phyloP scores from a whole-genome alignment of 306 rosid species.

The Cucumis melo region DNA sequence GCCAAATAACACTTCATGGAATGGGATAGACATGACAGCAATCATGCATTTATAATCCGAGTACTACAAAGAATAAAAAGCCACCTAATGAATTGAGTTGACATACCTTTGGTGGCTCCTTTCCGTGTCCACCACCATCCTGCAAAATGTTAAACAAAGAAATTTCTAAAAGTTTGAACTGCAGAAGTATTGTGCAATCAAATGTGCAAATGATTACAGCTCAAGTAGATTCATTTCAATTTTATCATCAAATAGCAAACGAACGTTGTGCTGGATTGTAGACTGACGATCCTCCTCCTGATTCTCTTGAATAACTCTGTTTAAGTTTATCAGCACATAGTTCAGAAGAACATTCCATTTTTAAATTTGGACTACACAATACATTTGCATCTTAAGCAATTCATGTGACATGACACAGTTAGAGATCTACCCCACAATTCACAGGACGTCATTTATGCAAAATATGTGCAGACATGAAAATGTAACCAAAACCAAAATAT shows the following conservation, averaged over 20 bases:
- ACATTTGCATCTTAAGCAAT: not conserved
- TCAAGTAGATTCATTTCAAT: not conserved
- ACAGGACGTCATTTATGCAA: not conserved
- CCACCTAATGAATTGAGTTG: not conserved
- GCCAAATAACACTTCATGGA: not conserved
- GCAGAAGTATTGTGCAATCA: not conserved
- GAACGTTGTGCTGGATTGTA: not conserved
- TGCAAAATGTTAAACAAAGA: not conserved
- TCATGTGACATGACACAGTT: not conserved
- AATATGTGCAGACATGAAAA: not conserved
- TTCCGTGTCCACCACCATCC: not conserved
- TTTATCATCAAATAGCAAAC: not conserved
- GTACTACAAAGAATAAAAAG: not conserved
- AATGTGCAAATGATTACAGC: not conserved
- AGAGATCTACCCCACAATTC: not conserved
- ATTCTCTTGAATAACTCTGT: not conserved
- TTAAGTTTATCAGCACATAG: not conserved
- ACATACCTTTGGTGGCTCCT: conserved; percentile 2
- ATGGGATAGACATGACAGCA: conserved; percentile 2
- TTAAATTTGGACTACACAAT: not conserved
- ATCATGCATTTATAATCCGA: not conserved
- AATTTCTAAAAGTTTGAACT: not conserved
- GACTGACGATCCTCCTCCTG: not conserved
- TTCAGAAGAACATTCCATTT: not conserved
- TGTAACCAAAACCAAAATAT: not conserved